Evolutionary conservation across 257 asterid genomes (phyloP), one percentile per base, ranked within the genome.

Genomic region (Scutellaria barbata): DNA sequence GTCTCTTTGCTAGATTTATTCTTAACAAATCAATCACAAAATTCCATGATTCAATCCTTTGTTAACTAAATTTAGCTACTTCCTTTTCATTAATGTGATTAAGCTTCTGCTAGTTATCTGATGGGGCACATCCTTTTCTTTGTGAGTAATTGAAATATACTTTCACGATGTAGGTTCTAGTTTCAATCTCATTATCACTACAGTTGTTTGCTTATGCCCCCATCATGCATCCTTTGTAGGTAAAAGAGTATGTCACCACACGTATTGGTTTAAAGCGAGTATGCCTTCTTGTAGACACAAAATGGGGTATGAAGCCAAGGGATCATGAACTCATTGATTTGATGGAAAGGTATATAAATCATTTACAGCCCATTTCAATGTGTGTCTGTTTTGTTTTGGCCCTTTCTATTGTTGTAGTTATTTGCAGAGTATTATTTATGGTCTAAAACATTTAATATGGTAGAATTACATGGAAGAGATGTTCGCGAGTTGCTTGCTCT

Each of bases 221-320:
- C 40, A 8, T 68, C 71, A 39, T 67, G 65, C 66, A 37, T 41
- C 69, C 68, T 71, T 79, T 83, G 81, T 77, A 95, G 99, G 99
- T 95, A 81, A 95, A 95, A 81, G 99, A 95, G 86, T 95, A 92
- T 72, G 97, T 95, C 70, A 77, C 85, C 52, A 85, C 96, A n/a
- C 93, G 96, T 47, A 81, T 74, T 72, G 84, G 86, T 75, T 87
- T 92, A 68, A 85, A 85, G 83, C 87, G 94, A 77, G 98, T 95
- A 17, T 92, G 97, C 79, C 90, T 95, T 83, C 94, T 95, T 61
- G 79, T 95, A 42, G 98, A 92, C 87, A 84, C 99, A 75, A 92
- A 95, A 81, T 95, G 99, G 99, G 99, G 99, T 33, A 84, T 95
- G 98, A 95, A 89, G 73, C 92, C 96, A 71, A 82, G 88, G 86